phyloP scores from a whole-genome alignment of 2,329 filamentous ascomycete species.

The Fusarium sp. region DNA sequence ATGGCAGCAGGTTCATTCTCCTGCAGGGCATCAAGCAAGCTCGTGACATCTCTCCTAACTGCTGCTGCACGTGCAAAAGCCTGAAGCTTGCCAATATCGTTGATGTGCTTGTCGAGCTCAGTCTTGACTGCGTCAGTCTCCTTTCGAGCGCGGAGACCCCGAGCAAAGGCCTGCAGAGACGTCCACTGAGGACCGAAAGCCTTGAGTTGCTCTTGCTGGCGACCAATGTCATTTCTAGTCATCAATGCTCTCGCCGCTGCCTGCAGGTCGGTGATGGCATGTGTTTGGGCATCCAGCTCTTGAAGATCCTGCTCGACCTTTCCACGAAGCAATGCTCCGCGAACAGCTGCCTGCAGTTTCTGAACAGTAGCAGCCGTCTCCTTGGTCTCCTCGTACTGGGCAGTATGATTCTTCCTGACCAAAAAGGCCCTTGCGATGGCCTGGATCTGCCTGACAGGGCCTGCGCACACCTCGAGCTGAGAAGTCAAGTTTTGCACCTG shows the following conservation, averaged over 20 bases:
- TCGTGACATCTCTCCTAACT: constrained; percentile 58
- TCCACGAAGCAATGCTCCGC: constrained; percentile 70
- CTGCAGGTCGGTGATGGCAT: constrained; percentile 65
- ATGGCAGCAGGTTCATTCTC: constrained; percentile 56
- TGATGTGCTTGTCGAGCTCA: constrained; percentile 56
- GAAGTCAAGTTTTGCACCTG: constrained; percentile 63
- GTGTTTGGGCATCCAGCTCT: constrained; percentile 59
- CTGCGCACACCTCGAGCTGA: constrained; percentile 68
- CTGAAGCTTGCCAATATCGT: constrained; percentile 59
- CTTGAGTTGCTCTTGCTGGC: constrained; percentile 60
- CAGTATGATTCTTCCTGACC: constrained; percentile 63
- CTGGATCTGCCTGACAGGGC: constrained; percentile 71
- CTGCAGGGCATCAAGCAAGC: constrained; percentile 58
- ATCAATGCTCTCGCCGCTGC: constrained; percentile 70
- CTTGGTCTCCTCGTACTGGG: constrained; percentile 64
- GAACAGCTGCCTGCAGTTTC: constrained; percentile 70
- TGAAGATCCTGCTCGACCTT: constrained; percentile 62
- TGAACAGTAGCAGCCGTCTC: constrained; percentile 61
- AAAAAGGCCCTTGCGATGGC: constrained; percentile 72
- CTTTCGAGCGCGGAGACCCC: constrained; percentile 59
- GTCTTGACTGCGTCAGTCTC: constrained; percentile 55
- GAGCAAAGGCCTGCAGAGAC: constrained; percentile 52
- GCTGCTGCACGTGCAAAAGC: constrained; percentile 63
- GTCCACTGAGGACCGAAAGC: constrained; percentile 60
- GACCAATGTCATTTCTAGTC: constrained; percentile 61